Evolutionary conservation across 1,139 yeast species (phyloP).

Genomic region (Pichia sp.): DNA sequence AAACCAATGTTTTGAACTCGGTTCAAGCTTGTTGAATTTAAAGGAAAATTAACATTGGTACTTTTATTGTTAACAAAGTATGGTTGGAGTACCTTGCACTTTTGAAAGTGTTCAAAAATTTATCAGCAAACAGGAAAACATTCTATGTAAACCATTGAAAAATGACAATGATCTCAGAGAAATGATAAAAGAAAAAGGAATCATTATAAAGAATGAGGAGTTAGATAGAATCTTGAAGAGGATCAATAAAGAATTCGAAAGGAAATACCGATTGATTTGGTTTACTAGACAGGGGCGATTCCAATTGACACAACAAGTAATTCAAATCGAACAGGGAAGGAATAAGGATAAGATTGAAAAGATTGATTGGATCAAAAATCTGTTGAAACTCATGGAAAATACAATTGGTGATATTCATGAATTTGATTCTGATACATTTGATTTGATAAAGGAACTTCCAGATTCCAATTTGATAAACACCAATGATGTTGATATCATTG

Average conservation of each 20-base stretch:
- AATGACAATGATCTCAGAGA: constrained; percentile 10
- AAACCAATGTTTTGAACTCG: too few species aligned
- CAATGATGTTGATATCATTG: constrained; percentile 14
- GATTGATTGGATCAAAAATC: not conserved
- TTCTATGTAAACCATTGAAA: constrained; percentile 13
- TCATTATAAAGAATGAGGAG: constrained; percentile 9
- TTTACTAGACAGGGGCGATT: constrained; percentile 21
- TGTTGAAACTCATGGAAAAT: not conserved
- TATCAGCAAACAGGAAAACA: constrained; percentile 17
- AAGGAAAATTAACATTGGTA: too few species aligned
- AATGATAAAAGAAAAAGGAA: constrained; percentile 3
- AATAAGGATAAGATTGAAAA: constrained; percentile 5
- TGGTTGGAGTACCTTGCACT: constrained; percentile 10
- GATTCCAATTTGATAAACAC: constrained; percentile 15
- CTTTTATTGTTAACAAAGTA: not conserved
- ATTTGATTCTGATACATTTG: constrained; percentile 9
- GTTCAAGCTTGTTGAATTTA: too few species aligned
- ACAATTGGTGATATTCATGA: constrained; percentile 14
- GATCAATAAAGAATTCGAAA: constrained; percentile 13
- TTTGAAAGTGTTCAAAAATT: constrained; percentile 19
- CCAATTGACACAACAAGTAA: constrained; percentile 20
- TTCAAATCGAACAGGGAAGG: constrained; percentile 16
- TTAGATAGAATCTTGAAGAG: constrained; percentile 11
- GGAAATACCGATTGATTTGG: constrained; percentile 15
- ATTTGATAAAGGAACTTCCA: constrained; percentile 20